A percentile compares a stretch with the other conserved stretches of the same genome.
phyloP scores from a whole-genome alignment of 495 filamentous ascomycete genomes.

The Podospora didyma region DNA sequence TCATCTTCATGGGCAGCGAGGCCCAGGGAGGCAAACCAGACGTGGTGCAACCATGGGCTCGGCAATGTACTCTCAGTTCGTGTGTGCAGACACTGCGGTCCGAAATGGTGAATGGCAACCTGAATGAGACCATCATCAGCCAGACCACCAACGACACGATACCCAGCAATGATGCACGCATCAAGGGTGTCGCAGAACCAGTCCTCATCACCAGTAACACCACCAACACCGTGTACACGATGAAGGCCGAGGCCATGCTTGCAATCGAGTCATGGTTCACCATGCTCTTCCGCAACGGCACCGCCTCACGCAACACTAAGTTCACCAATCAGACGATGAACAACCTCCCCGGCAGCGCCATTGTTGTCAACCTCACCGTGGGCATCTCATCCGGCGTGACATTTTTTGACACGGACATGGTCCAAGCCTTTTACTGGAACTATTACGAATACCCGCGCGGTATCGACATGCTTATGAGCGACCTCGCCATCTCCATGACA shows the following conservation, averaged over 20 bases:
- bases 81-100: constrained; percentile 16
- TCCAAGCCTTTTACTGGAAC: constrained; percentile 28
- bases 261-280: constrained; percentile 21
- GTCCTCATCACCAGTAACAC: constrained; percentile 6
- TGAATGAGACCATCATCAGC: constrained; percentile 12
- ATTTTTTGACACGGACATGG: constrained; percentile 25
- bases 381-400: constrained; percentile 22
- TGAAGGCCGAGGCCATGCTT: constrained; percentile 11
- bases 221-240: constrained; percentile 6
- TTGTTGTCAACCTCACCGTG: constrained; percentile 23
- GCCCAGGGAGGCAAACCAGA: constrained; percentile 4
- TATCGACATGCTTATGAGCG: constrained; percentile 17
- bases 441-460: constrained; percentile 25
- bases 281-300: constrained; percentile 13
- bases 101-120: constrained; percentile 10
- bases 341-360: neutral
- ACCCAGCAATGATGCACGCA: neutral
- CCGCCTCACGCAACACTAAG: constrained; percentile 8
- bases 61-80: constrained; percentile 16
- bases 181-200: neutral
- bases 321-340: constrained; percentile 13
- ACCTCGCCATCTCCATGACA: constrained; percentile 9
- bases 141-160: constrained; percentile 8
- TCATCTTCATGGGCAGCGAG: constrained; percentile 26
- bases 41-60: constrained; percentile 17